These are phyloP conservation scores for Starmerella apis DNA, from an alignment of 805 yeast genomes.

Conservation along the genomic window DNA sequence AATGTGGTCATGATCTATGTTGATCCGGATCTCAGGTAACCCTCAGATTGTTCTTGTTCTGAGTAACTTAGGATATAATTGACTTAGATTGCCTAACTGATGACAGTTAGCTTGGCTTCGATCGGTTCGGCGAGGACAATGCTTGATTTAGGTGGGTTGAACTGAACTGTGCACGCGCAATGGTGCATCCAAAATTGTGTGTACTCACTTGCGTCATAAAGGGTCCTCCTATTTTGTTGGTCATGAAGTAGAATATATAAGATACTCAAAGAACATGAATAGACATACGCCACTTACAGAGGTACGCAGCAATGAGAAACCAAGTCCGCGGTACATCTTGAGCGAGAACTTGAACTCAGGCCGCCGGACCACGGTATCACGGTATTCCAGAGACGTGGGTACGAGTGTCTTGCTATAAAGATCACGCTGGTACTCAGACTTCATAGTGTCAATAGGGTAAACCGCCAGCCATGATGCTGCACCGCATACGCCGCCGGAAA, in stretches of 20 bases:
- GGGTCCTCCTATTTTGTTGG: no score
- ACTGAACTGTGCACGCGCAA: no score
- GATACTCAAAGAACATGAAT: constrained; percentile 58
- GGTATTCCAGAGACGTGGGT: constrained; percentile 37
- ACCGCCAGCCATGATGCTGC: constrained; percentile 62
- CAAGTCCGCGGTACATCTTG: constrained; percentile 63
- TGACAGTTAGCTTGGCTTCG: no score
- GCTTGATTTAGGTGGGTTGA: no score
- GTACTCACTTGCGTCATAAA: no score
- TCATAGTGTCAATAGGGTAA: constrained; percentile 73
- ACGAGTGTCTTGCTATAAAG: constrained; percentile 53
- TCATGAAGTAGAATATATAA: constrained; percentile 37
- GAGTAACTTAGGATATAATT: no score
- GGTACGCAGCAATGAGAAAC: constrained; percentile 62
- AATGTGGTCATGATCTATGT: no score
- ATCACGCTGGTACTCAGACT: constrained; percentile 65
- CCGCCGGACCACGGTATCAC: constrained; percentile 32
- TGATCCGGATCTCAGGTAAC: no score
- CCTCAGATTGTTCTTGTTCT: no score
- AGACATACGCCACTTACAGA: constrained; percentile 65
- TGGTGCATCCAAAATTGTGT: no score
- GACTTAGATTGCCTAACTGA: no score
- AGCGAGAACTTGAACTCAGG: constrained; percentile 30
- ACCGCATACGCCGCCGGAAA: constrained; percentile 76
- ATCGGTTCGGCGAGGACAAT: no score